A percentile compares a stretch with the other conserved stretches of the same genome.
These are phyloP conservation scores for Tulasnella sp. DNA, from an alignment of 768 basidiomycete species.

Conservation along the genomic window DNA sequence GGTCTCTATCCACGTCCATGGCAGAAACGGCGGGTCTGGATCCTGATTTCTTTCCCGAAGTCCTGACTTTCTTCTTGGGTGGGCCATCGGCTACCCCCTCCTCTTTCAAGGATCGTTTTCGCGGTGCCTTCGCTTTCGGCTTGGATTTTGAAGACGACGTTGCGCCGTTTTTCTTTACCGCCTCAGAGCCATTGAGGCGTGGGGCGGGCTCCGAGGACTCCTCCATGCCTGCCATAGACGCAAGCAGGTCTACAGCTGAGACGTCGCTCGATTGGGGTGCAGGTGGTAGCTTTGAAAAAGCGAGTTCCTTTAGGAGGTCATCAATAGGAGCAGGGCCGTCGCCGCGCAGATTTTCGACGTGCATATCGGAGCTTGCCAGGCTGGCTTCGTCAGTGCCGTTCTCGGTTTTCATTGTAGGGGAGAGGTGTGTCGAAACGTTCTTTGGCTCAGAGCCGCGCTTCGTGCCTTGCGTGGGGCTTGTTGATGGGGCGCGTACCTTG, in stretches of 20 bases:
- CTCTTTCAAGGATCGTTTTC: conserved; percentile 10
- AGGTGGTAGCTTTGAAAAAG: not conserved
- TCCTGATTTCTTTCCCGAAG: conserved; percentile 11
- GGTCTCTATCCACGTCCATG: conserved; percentile 18
- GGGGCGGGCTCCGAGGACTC: not conserved
- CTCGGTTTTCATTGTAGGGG: not conserved
- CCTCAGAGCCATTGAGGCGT: not conserved
- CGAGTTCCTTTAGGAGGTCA: not conserved
- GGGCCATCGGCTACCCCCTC: conserved; percentile 17
- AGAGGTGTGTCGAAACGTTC: not conserved
- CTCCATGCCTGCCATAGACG: not conserved
- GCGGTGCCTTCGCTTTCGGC: not conserved
- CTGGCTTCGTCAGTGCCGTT: not conserved
- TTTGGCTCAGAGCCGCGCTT: not conserved
- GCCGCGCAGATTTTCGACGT: not conserved
- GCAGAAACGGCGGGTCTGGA: not conserved
- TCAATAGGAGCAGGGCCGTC: not conserved
- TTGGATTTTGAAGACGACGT: not conserved
- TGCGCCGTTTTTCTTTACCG: not conserved
- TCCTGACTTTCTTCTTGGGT: conserved; percentile 22
- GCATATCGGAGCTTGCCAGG: not conserved
- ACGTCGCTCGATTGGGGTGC: not conserved
- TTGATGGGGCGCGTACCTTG: not conserved
- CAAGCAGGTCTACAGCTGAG: not conserved
- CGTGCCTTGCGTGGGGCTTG: not conserved